Evolutionary conservation across 2,329 filamentous ascomycete species (phyloP).

Genomic region (Canariomyces notabilis): DNA sequence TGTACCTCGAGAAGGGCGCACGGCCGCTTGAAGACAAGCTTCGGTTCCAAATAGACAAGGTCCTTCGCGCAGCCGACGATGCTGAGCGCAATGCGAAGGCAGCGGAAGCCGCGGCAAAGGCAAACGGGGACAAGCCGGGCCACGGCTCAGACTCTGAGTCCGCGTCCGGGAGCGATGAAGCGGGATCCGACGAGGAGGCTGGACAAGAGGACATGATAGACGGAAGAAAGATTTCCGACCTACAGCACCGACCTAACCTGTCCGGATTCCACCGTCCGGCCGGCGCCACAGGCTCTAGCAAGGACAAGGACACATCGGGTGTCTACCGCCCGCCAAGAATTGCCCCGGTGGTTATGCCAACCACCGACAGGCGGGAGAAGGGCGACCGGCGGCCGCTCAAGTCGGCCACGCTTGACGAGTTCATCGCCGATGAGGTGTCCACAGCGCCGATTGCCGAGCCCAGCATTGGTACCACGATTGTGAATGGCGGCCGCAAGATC

Average conservation of each 20-base stretch:
- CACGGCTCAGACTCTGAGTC: constrained; percentile 33
- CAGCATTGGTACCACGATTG: constrained; percentile 87
- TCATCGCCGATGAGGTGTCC: constrained; percentile 79
- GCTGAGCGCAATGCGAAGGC: constrained; percentile 46
- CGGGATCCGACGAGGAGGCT: constrained; percentile 30
- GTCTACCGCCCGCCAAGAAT: constrained; percentile 88
- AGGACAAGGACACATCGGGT: constrained; percentile 50
- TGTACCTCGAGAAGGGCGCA: constrained; percentile 90
- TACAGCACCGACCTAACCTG: constrained; percentile 35
- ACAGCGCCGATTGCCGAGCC: constrained; percentile 76
- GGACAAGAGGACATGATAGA: constrained; percentile 27
- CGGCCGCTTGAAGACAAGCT: constrained; percentile 83
- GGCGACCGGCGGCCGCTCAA: constrained; percentile 59
- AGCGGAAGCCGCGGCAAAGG: constrained; percentile 32
- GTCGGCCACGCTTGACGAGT: constrained; percentile 87
- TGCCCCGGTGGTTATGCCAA: constrained; percentile 78
- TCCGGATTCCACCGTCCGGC: constrained; percentile 34
- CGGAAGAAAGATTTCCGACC: constrained; percentile 24
- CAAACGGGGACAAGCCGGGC: constrained; percentile 28
- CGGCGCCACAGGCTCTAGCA: constrained; percentile 27
- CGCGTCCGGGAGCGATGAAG: constrained; percentile 24
- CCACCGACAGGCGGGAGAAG: constrained; percentile 58
- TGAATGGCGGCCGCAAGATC: constrained; percentile 68
- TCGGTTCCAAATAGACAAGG: constrained; percentile 94
- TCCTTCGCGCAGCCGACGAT: constrained; percentile 80